Evolutionary conservation across 768 basidiomycete genomes (phyloP).

Genomic region (Mycena epipterygia): DNA sequence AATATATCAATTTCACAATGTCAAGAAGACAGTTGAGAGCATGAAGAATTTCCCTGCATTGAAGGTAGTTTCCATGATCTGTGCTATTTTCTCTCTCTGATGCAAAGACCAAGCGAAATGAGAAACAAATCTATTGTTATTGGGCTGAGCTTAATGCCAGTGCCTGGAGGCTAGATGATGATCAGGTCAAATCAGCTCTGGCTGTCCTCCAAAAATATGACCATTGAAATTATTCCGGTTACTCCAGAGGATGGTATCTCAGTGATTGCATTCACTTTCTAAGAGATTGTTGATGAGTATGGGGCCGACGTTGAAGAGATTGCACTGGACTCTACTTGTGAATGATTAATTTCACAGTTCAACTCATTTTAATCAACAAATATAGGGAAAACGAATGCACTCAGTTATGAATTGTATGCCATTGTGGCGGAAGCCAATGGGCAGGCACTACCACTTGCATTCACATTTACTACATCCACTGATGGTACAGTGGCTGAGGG

Average conservation of each 20-base stretch:
- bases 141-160: not conserved
- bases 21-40: not conserved
- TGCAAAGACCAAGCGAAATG: not conserved
- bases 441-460: constrained; percentile 29
- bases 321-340: constrained; percentile 8
- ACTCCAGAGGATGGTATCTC: not conserved
- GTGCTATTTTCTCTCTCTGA: not conserved
- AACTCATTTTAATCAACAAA: not conserved
- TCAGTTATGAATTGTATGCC: constrained; percentile 26
- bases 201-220: not conserved
- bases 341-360: not conserved
- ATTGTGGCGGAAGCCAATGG: constrained; percentile 41
- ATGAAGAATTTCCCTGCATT: not conserved
- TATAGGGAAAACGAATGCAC: constrained; percentile 2
- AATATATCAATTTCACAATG: not conserved
- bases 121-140: not conserved
- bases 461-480: constrained; percentile 39
- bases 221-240: not conserved
- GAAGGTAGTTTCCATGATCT: not conserved
- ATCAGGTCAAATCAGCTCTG: constrained; percentile 6
- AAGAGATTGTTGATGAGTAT: not conserved
- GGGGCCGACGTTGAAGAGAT: not conserved
- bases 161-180: constrained; percentile 9
- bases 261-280: not conserved
- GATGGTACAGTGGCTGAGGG: constrained; percentile 32